Base-by-base conservation (phyloP, 805 yeast species). In the Metschnikowia amazonensis region DNA sequence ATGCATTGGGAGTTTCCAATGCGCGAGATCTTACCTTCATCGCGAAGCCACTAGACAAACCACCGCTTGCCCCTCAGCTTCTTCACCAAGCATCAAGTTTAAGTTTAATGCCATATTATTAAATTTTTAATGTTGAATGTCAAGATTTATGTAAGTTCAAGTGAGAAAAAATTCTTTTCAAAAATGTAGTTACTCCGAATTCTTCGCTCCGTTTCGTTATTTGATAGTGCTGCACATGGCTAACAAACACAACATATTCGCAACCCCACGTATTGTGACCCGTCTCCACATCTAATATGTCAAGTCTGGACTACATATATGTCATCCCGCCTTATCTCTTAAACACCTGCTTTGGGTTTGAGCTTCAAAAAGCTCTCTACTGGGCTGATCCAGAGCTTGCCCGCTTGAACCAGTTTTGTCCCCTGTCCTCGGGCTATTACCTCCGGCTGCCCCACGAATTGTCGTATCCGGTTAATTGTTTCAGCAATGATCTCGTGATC, bases 321-420 rank as follows among this genome's bases (percentile, higher is more conserved):
- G 57, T 68, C 20, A 67, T 72, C 11, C 76, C 76, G 7, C 76
- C 76, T 8, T 72, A 72, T 50, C 57, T 71, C 30, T 65, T 71
- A 14, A 57, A 68, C 42, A 65, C 74, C 4, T 60, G 67, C 35
- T 50, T 60, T 16, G 76, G 76, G 1, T 62, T 63, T 5, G 55
- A 56, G 39, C 55, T 69, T 11, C 63, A 65, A 42, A 52, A 55
- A 41, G 57, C 60, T 27, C 50, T 70, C 28, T 42, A 50, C 20
- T 40, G 43, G 29, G 42, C 53, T 32, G 60, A 64, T 45, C 59
- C 57, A 13, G 58, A 57, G 25, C 55, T 69, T 49, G 63, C 60
- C 5, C 39, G 44, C 27, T 42, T 52, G 20, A 69, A 69, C 51
- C 60, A 57, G 25, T 53, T 67, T 14, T 55, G 64, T 4, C 45